Base-by-base conservation (phyloP, 805 yeast genomes). In the Nakazawaea laoshanensis region DNA sequence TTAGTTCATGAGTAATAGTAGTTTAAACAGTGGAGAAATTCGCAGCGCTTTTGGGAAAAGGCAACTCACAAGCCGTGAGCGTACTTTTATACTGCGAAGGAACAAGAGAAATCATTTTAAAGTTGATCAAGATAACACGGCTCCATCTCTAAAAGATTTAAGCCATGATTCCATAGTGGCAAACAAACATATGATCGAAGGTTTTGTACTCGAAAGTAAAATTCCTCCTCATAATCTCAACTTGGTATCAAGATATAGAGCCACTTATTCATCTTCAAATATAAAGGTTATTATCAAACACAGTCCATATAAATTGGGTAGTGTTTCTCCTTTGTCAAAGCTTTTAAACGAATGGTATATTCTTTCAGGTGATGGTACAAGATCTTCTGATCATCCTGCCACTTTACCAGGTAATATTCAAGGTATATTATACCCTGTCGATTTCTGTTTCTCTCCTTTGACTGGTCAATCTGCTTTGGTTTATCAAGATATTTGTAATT, bases 271-370 rank as follows among this genome's bases (percentile, higher is more conserved):
- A 7, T 11, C 8, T 5, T 13, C 24, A 4, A 14, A 19, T 19
- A 21, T 27, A 17, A 30, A 30, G 16, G 38, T 35, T 2, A 30
- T 35, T 13, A 27, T 35, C 4, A 35, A 35, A 12, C 21, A 29
- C 18, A 29, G 30, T 2, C 33, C 33, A 4, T 30, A 35, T 14
- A 26, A 34, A 13, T 18, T 33, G 23, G 29, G 19, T 7, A 20
- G 11, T 11, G 27, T 31, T 7, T 27, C 19, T 7, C 34, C 38
- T 3, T 19, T 34, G 15, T 29, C 37, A 11, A 34, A 34, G 15
- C 27, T 35, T 20, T 16, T 35, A 4, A 35, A 35, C 27, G 38
- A 35, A 24, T 35, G 38, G 38, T 27, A 24, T 14, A 8, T 35
- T 19, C 16, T 35, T 5, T 30, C 34, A 10, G 38, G 38, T 7